Base-by-base conservation (phyloP, 139 green algal species). In the Bryopsis sp. region DNA sequence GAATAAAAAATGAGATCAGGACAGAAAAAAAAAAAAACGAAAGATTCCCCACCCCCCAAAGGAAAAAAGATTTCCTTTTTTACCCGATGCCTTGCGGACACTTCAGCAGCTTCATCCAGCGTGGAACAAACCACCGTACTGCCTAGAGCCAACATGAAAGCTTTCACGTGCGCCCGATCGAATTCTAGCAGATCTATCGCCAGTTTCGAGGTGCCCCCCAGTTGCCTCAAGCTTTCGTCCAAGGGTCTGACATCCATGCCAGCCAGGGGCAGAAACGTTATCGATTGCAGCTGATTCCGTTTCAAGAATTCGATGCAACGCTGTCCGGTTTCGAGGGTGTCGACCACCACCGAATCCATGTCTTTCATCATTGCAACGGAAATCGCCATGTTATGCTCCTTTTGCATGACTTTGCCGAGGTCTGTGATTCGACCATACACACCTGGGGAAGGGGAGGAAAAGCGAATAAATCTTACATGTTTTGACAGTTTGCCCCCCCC, bases 61-160 rank as follows among this genome's bases (percentile, higher is more conserved):
- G n/a, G n/a, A n/a, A n/a, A n/a, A n/a, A n/a, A n/a, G n/a, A n/a
- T n/a, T n/a, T n/a, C n/a, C n/a, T n/a, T n/a, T n/a, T n/a, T n/a
- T n/a, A n/a, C n/a, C n/a, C n/a, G n/a, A n/a, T n/a, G n/a, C n/a
- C n/a, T n/a, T n/a, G n/a, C n/a, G n/a, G n/a, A n/a, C n/a, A n/a
- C n/a, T 65, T 8, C 38, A 78, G 84, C 2, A n/a, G 90, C 91
- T 74, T 95, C 88, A 24, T 92, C 75, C 29, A 90, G 58, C 0
- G 66, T 86, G 34, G 98, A 90, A 34, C 87, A 95, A 32, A 99
- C 86, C 15, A 99, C 60, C 1, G 93, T 94, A 79, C 89, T 91
- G 81, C 81, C 90, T 61, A 85, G 87, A 11, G 82, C 83, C 63
- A 81, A 90, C 19, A 86, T 63, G 48, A 93, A 84, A 6, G 86